Conservation (phyloP, 257 asterid species). For the Cruciata laevipes region DNA sequence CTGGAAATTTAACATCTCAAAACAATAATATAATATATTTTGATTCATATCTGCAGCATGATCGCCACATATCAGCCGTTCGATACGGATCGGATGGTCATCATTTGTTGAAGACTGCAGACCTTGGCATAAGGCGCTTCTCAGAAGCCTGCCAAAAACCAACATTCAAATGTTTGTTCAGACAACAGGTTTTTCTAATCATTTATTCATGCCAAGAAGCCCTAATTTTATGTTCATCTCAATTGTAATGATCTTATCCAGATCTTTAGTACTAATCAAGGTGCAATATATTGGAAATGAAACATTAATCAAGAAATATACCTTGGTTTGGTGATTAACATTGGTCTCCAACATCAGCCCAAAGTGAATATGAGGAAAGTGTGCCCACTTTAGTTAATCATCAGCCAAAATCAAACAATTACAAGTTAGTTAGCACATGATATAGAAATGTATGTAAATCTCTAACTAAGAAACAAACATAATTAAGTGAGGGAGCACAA, state of each 20-base stretch:
- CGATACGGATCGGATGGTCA: background rate
- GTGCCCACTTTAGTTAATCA: slow-evolving; percentile 67
- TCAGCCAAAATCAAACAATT: background rate
- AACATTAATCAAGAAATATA: background rate
- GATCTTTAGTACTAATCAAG: too few relatives aligned
- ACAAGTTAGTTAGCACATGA: background rate
- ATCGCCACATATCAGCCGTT: background rate
- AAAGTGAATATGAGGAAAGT: slow-evolving; percentile 88
- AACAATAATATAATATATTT: background rate
- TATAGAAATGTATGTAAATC: background rate
- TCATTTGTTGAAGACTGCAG: slow-evolving; percentile 38
- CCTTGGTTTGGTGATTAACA: slow-evolving; percentile 42
- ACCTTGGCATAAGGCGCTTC: slow-evolving; percentile 48
- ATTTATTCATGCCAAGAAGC: background rate
- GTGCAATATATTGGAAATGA: too few relatives aligned
- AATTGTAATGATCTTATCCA: too few relatives aligned
- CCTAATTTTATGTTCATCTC: background rate
- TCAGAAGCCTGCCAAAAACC: slow-evolving; percentile 38
- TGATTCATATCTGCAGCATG: background rate
- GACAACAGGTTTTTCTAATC: background rate
- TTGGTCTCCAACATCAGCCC: slow-evolving; percentile 82
- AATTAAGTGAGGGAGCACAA: slow-evolving; percentile 16
- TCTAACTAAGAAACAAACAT: background rate
- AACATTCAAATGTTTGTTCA: background rate
- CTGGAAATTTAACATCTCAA: background rate